These are phyloP conservation scores for Pisolithus tinctorius DNA, from an alignment of 768 basidiomycete genomes.

Conservation along the genomic window DNA sequence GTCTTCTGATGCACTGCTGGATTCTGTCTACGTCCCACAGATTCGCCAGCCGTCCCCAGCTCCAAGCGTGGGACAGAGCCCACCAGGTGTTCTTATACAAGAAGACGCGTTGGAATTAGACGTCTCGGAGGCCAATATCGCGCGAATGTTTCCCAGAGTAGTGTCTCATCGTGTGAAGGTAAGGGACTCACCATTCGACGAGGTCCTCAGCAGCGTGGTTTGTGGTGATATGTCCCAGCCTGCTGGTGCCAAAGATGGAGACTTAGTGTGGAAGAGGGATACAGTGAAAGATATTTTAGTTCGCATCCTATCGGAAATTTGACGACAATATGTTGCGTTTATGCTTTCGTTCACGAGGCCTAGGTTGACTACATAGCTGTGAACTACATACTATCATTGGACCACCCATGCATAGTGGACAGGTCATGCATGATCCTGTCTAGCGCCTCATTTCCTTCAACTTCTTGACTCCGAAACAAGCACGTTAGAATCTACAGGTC, in stretches of 20 bases:
- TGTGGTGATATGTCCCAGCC: conserved; percentile 41
- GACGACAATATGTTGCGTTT: not conserved
- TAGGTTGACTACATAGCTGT: not conserved
- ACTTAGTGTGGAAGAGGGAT: conserved; percentile 32
- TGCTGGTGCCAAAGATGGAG: conserved; percentile 13
- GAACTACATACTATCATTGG: not conserved
- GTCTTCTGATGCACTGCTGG: conserved; percentile 20
- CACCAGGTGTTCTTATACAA: conserved; percentile 1
- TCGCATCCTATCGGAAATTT: conserved; percentile 47
- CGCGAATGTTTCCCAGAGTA: conserved; percentile 64
- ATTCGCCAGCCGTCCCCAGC: not conserved
- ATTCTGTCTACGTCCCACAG: conserved; percentile 11
- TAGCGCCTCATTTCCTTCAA: too few species aligned
- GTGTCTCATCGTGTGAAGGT: conserved; percentile 72
- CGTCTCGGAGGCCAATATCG: conserved; percentile 69
- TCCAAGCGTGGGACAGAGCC: conserved; percentile 4
- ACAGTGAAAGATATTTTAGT: conserved; percentile 67
- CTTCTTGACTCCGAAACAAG: too few species aligned
- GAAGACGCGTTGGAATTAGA: conserved; percentile 37
- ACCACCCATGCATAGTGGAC: too few species aligned
- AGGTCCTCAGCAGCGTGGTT: conserved; percentile 57
- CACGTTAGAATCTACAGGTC: too few species aligned
- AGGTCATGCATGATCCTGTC: too few species aligned
- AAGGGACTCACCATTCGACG: conserved; percentile 62
- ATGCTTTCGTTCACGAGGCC: not conserved